phyloP scores from a whole-genome alignment of 1,284 basidiomycete genomes.

The Puccinia triticina region DNA sequence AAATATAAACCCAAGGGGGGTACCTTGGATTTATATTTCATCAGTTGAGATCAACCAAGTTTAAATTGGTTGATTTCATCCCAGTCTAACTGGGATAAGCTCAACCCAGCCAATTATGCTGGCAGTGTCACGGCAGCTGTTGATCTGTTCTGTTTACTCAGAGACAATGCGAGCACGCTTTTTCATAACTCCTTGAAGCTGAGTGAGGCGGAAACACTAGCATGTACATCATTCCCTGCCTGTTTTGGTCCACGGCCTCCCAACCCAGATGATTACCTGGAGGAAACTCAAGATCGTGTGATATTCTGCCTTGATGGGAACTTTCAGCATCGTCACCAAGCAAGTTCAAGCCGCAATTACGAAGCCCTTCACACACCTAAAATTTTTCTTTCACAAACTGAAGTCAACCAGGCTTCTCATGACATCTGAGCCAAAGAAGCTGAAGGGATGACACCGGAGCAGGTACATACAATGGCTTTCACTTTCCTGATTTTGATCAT shows the following conservation, averaged over 20 bases:
- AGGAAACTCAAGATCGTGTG: neutral
- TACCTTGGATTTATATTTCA: too few relatives aligned
- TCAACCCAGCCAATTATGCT: too few relatives aligned
- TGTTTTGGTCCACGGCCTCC: neutral
- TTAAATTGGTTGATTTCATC: too few relatives aligned
- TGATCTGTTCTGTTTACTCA: neutral
- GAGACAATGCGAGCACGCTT: neutral
- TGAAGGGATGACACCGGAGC: neutral
- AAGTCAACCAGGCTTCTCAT: neutral
- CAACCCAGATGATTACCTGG: neutral
- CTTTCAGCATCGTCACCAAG: constrained; percentile 1
- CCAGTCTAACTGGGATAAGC: too few relatives aligned
- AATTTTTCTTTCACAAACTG: neutral
- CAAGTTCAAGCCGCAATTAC: neutral
- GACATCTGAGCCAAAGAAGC: neutral
- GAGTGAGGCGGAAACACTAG: neutral
- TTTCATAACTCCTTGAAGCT: neutral
- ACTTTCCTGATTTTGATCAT: neutral
- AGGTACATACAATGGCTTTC: neutral
- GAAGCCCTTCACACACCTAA: neutral
- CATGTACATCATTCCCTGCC: neutral
- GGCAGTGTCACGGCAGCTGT: too few relatives aligned
- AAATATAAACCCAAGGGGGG: too few relatives aligned
- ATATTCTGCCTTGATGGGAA: too few relatives aligned
- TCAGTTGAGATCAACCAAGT: too few relatives aligned